A percentile compares a stretch with the other conserved stretches of the same genome.
Evolutionary conservation across 1,139 yeast genomes (phyloP).

Genomic region (Kurtzmaniella quercitrusa): DNA sequence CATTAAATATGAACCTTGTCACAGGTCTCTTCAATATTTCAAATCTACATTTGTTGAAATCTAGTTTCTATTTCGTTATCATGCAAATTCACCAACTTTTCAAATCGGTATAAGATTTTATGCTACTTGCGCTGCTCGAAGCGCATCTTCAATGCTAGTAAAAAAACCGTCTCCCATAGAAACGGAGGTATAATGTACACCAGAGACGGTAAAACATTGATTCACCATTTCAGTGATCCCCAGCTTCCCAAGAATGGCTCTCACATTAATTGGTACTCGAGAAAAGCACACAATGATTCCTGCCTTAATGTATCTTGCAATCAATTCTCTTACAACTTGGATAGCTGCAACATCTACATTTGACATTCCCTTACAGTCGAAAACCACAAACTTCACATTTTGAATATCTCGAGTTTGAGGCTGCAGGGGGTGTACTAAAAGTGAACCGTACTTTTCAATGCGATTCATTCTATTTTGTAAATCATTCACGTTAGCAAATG

Average conservation of each 20-base stretch:
- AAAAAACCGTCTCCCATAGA: slow-evolving; percentile 31
- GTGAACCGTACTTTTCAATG: slow-evolving; percentile 26
- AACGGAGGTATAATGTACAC: slow-evolving; percentile 12
- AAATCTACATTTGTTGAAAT: not conserved
- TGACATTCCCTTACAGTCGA: slow-evolving; percentile 35
- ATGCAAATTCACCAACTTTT: not conserved
- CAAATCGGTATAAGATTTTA: no score
- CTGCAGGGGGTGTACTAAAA: slow-evolving; percentile 29
- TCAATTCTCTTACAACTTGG: slow-evolving; percentile 26
- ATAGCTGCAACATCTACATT: slow-evolving; percentile 30
- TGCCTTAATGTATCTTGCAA: slow-evolving; percentile 19
- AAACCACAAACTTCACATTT: slow-evolving; percentile 21
- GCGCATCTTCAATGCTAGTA: slow-evolving; percentile 30
- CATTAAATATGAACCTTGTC: no score
- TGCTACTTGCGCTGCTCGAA: slow-evolving; percentile 12
- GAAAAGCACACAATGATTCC: slow-evolving; percentile 23
- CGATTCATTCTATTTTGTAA: slow-evolving; percentile 21
- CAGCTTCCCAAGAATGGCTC: slow-evolving; percentile 19
- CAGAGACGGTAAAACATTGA: slow-evolving; percentile 9
- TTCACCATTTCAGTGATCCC: slow-evolving; percentile 25
- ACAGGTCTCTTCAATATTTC: no score
- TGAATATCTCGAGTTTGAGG: slow-evolving; percentile 22
- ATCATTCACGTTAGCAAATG: slow-evolving; percentile 27
- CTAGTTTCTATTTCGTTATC: not conserved
- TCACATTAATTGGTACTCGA: slow-evolving; percentile 22